Evolutionary conservation across 345 rosid species (phyloP), one percentile per base, ranked within the genome.

Genomic region (Melaleuca alternifolia): DNA sequence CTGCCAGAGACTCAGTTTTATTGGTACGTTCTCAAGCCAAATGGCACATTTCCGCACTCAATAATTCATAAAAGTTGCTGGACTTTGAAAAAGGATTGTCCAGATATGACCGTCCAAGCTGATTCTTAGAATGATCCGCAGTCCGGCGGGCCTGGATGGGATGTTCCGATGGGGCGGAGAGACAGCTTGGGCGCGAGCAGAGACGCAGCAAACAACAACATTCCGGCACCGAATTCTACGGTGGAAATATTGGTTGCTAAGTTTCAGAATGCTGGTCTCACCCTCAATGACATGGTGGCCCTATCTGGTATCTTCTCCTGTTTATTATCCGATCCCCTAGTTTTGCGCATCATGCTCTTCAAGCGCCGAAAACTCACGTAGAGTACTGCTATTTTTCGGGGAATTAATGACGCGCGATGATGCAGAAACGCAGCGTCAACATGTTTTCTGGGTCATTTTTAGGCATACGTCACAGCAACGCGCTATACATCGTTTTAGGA

Each of bases 101-200:
- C 33, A 20, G 79, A 71, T 71, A 37, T 9, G 20, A 71, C 81
- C 44, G 48, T 71, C 48, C 21, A 37, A 41, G 48, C 81, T 71
- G 20, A 28, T 71, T 71, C 59, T n/a, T 37, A n/a, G 16, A 50
- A 65, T 54, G 52, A 50, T 61, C 44, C 85, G 87, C 92, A 95
- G 98, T 94, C 98, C 6, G 98, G 98, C 23, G 98, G 98, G 50
- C 98, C 99, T 81, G 88, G 91, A n/a, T 96, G 99, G 98, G 98
- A 94, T 83, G 97, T 96, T 50, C 91, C 88, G 61, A 91, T 94
- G 91, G 99, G 98, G 2, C 93, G 98, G 87, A 93, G 85, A 85
- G 97, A 94, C 87, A 87, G 97, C 86, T 86, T 93, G 44, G 88
- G 88, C 20, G 96, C 99, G 1, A 95, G 94, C 91, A 95, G 93